These are phyloP conservation scores for Ceratobasidium sp. DNA, from an alignment of 1,284 basidiomycete species.

Conservation along the genomic window DNA sequence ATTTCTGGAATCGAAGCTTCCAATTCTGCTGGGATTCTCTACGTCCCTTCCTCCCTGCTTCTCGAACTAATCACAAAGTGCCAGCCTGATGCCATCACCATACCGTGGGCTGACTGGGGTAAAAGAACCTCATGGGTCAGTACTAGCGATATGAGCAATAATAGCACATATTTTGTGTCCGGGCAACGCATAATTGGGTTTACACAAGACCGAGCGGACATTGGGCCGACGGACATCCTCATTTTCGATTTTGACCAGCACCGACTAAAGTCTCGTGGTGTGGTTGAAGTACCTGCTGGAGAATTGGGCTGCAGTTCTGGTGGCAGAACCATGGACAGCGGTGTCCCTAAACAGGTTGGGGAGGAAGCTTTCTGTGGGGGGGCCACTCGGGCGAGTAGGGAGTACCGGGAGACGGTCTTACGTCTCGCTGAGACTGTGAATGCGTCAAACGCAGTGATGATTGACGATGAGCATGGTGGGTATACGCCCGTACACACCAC, in stretches of 20 bases:
- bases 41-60: constrained; percentile 3
- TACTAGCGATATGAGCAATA: background rate
- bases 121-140: constrained; percentile 18
- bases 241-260: constrained; percentile 26
- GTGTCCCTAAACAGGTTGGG: background rate
- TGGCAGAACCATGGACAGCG: background rate
- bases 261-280: background rate
- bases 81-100: background rate
- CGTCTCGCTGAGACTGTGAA: background rate
- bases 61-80: constrained; percentile 16
- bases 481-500: background rate
- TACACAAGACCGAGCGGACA: background rate
- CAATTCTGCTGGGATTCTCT: background rate
- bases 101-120: constrained; percentile 27
- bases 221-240: constrained; percentile 1
- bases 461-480: constrained; percentile 38
- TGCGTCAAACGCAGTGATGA: constrained; percentile 28
- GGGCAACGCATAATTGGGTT: constrained; percentile 31
- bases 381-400: background rate
- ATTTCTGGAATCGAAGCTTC: background rate
- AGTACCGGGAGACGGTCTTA: background rate
- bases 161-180: constrained; percentile 30
- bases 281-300: too few species aligned
- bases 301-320: background rate
- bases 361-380: background rate